These are phyloP conservation scores for Cymbopogon citratus DNA, from an alignment of 176 grass and related monocot genomes.

Conservation along the genomic window DNA sequence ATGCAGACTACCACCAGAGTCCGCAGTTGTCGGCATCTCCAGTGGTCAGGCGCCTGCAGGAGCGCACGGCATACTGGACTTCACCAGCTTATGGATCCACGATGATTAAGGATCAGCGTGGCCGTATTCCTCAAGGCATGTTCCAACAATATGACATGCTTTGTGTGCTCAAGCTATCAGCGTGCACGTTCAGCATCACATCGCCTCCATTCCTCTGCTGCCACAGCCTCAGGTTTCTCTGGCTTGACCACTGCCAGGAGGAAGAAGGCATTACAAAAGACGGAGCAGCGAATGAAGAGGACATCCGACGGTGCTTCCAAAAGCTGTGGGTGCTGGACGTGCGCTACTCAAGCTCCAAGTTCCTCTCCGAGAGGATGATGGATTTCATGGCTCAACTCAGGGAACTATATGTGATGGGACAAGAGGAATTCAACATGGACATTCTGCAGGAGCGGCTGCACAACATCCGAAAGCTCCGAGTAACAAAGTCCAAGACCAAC, in stretches of 20 bases:
- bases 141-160: neutral
- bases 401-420: conserved; percentile 8
- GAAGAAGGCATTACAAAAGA: neutral
- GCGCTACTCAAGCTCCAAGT: neutral
- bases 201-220: conserved; percentile 17
- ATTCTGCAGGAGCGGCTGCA: neutral
- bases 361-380: neutral
- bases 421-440: neutral
- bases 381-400: neutral
- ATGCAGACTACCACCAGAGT: neutral
- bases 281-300: neutral
- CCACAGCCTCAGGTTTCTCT: conserved; percentile 20
- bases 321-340: neutral
- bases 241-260: conserved; percentile 12
- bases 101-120: neutral
- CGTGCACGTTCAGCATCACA: neutral
- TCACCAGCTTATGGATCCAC: neutral
- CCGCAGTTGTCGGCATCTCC: neutral
- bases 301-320: neutral
- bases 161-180: conserved; percentile 7
- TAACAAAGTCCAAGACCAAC: neutral
- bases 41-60: neutral
- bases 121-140: neutral
- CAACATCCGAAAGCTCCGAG: neutral
- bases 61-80: neutral